phyloP scores from a whole-genome alignment of 1,284 basidiomycete species.

The Ceratobasidium sp. region DNA sequence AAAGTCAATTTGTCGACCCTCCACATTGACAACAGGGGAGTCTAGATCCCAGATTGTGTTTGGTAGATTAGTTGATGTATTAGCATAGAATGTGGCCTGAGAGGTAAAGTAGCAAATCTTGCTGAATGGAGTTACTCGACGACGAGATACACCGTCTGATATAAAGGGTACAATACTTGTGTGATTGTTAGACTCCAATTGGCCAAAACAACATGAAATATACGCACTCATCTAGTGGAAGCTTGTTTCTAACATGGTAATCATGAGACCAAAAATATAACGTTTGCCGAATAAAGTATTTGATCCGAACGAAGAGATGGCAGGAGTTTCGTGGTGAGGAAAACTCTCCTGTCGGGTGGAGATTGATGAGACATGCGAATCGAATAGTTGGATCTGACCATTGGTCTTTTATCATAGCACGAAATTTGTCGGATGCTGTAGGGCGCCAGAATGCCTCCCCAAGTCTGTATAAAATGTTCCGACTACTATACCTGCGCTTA shows the following conservation, averaged over 20 bases:
- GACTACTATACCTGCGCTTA: not conserved
- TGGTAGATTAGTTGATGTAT: not conserved
- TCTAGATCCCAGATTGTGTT: not conserved
- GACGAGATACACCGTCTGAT: not conserved
- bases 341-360: not conserved
- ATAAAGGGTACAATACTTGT: not conserved
- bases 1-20: not conserved
- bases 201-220: no score
- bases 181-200: no score
- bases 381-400: not conserved
- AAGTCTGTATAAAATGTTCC: not conserved
- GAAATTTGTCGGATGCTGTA: not conserved
- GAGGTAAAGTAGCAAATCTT: not conserved
- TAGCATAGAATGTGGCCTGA: not conserved
- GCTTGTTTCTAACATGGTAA: not conserved
- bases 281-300: conserved; percentile 1
- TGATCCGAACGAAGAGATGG: not conserved
- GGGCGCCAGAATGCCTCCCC: not conserved
- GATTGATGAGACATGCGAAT: conserved; percentile 1
- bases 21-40: not conserved
- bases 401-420: not conserved
- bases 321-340: not conserved
- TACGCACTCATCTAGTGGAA: not conserved
- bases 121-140: not conserved
- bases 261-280: not conserved